Conservation (phyloP, 257 asterid genomes). For the Nicotiana knightiana region DNA sequence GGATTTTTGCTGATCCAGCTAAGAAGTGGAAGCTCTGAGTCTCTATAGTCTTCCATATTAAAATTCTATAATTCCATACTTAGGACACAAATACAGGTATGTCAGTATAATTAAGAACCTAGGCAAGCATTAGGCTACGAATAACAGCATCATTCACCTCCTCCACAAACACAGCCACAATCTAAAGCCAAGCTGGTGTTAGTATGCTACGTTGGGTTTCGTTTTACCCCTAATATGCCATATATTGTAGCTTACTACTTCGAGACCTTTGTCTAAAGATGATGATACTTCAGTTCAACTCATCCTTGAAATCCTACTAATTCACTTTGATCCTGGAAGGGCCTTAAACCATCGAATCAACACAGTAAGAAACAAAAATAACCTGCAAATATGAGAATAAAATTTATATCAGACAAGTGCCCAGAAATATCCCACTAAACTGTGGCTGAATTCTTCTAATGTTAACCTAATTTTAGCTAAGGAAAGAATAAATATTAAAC, state of each 20-base stretch:
- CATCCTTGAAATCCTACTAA: neutral
- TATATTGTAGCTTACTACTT: neutral
- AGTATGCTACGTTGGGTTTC: neutral
- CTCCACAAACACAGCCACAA: neutral
- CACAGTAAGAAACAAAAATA: neutral
- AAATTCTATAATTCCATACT: constrained; percentile 20
- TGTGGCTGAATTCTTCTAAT: neutral
- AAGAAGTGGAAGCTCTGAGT: constrained; percentile 49
- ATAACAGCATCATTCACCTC: neutral
- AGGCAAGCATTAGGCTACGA: neutral
- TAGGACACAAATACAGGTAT: constrained; percentile 9
- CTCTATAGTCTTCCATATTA: constrained; percentile 77
- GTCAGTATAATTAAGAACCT: neutral
- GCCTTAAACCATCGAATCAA: neutral
- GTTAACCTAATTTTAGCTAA: neutral
- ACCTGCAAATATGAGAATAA: neutral
- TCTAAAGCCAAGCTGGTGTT: neutral
- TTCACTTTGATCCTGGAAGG: neutral
- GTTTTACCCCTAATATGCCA: neutral
- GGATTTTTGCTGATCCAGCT: constrained; percentile 68
- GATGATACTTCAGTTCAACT: neutral
- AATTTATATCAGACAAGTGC: neutral
- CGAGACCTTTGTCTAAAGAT: neutral
- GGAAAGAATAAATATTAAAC: neutral
- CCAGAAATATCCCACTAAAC: neutral